A percentile compares a stretch with the other conserved stretches of the same genome.
phyloP scores from a whole-genome alignment of 202 grass and related monocot genomes.

The Sporobolus alterniflorus region DNA sequence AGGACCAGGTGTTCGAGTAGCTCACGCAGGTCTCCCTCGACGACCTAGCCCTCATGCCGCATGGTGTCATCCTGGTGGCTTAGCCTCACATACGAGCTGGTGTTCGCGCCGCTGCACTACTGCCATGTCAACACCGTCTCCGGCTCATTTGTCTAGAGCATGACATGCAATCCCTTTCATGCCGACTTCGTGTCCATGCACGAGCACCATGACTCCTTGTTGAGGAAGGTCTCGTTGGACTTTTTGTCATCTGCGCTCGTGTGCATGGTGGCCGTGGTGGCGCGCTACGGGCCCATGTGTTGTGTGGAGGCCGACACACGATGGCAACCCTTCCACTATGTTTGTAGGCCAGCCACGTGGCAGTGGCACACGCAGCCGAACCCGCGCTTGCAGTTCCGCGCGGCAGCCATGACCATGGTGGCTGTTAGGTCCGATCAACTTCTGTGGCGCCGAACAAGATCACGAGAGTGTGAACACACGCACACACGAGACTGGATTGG shows the following conservation, averaged over 20 bases:
- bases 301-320: background rate
- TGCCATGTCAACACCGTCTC: constrained; percentile 38
- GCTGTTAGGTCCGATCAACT: too few relatives aligned
- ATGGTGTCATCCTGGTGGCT: constrained; percentile 30
- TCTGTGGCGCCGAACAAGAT: too few relatives aligned
- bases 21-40: constrained; percentile 46
- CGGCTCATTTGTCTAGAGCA: constrained; percentile 35
- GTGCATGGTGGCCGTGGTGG: too few relatives aligned
- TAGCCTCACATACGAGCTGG: constrained; percentile 36
- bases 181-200: constrained; percentile 47
- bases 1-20: constrained; percentile 41
- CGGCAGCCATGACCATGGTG: too few relatives aligned
- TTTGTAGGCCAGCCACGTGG: constrained; percentile 42
- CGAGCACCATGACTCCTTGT: background rate
- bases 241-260: too few relatives aligned
- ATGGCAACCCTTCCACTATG: background rate
- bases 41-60: constrained; percentile 35
- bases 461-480: too few relatives aligned
- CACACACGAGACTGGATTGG: too few relatives aligned
- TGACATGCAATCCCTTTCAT: constrained; percentile 9
- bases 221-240: background rate
- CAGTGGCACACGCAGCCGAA: constrained; percentile 39
- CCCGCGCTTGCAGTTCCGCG: too few relatives aligned
- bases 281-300: too few relatives aligned
- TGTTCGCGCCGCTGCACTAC: constrained; percentile 41